A percentile compares a stretch with the other conserved stretches of the same genome.
Evolutionary conservation across 306 rosid species (phyloP).

Genomic region (Rosa persica): DNA sequence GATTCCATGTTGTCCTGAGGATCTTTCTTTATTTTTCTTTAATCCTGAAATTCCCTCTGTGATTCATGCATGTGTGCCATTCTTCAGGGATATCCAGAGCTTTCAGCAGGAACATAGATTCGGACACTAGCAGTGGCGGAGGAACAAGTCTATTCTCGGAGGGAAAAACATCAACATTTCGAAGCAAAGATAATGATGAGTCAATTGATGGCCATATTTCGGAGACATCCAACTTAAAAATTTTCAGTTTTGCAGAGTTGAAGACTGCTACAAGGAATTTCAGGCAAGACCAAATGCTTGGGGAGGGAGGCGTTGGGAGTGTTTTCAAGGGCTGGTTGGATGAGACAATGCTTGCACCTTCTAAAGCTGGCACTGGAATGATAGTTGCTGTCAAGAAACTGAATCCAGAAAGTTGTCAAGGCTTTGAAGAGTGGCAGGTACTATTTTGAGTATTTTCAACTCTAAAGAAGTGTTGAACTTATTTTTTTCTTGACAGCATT

Average conservation of each 20-base stretch:
- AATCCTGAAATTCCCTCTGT: too few species aligned
- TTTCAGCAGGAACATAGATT: too few species aligned
- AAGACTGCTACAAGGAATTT: constrained; percentile 59
- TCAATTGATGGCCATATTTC: constrained; percentile 39
- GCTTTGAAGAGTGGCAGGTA: constrained; percentile 87
- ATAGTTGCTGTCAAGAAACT: constrained; percentile 73
- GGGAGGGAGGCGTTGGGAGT: constrained; percentile 87
- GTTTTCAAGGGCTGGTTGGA: constrained; percentile 89
- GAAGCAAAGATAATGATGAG: constrained; percentile 33
- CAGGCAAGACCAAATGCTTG: constrained; percentile 53
- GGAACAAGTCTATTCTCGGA: too few species aligned
- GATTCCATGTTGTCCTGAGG: too few species aligned
- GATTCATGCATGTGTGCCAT: too few species aligned
- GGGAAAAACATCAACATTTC: constrained; percentile 16
- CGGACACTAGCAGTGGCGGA: too few species aligned
- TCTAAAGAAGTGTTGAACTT: too few species aligned
- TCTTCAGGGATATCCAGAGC: too few species aligned
- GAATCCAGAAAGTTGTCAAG: constrained; percentile 70
- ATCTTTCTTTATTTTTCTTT: too few species aligned
- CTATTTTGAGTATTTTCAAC: background rate
- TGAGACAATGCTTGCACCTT: constrained; percentile 56
- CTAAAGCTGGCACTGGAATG: constrained; percentile 55
- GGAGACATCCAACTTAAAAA: constrained; percentile 54
- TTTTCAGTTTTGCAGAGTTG: constrained; percentile 58
- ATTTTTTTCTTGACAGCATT: too few species aligned